A percentile compares a stretch with the other conserved stretches of the same genome.
Conservation (phyloP, 1,284 basidiomycete species). For the Malassezia globosa region DNA sequence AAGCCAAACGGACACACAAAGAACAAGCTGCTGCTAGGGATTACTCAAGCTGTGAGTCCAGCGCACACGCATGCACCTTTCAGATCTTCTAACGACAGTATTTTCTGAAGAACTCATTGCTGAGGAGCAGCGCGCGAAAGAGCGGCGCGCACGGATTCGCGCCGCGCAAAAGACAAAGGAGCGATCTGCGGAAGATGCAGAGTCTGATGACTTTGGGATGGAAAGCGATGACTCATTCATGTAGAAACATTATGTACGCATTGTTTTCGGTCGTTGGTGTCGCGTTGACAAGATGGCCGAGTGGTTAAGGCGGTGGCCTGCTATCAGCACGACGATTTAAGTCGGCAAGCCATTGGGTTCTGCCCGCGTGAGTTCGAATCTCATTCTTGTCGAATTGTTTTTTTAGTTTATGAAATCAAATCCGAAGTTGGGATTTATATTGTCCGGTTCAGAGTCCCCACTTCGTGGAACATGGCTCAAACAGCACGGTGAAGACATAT, state of each 20-base stretch:
- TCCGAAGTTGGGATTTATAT: too few species aligned
- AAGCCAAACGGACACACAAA: conserved; percentile 49
- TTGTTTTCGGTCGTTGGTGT: background rate
- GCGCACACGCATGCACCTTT: too few species aligned
- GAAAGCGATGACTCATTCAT: conserved; percentile 41
- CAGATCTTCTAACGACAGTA: conserved; percentile 16
- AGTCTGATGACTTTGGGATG: conserved; percentile 19
- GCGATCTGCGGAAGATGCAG: conserved; percentile 10
- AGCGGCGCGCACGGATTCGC: conserved; percentile 16
- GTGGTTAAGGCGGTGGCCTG: conserved; percentile 44
- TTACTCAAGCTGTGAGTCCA: conserved; percentile 49
- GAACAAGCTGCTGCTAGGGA: conserved; percentile 49
- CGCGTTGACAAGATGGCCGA: conserved; percentile 43
- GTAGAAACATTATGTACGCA: conserved; percentile 13
- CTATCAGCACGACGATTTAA: conserved; percentile 15
- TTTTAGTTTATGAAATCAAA: conserved; percentile 4
- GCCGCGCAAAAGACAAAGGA: background rate
- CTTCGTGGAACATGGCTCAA: too few species aligned
- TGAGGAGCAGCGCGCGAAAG: conserved; percentile 24
- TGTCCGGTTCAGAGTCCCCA: too few species aligned
- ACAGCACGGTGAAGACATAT: too few species aligned
- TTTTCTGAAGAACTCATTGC: conserved; percentile 38
- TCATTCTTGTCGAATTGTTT: conserved; percentile 43
- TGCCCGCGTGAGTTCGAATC: conserved; percentile 47
- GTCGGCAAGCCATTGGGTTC: conserved; percentile 24